Percentiles rank a stretch among this genome's conserved stretches.
phyloP scores from a whole-genome alignment of 495 filamentous ascomycete species.

The Xylaria venustula region DNA sequence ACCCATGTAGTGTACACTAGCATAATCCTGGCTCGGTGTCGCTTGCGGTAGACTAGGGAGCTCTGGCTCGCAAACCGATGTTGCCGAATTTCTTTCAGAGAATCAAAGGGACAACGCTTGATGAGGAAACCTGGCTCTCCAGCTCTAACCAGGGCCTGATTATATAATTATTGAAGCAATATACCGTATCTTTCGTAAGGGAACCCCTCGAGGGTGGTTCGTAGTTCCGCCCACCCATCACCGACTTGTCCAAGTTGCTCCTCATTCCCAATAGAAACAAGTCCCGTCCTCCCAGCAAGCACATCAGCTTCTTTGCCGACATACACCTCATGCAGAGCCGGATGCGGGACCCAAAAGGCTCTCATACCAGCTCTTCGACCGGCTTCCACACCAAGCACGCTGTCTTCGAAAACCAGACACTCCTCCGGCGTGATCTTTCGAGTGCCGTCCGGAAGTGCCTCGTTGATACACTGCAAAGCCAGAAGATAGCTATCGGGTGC shows the following conservation, averaged over 20 bases:
- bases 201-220: slow-evolving; percentile 62
- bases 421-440: slow-evolving; percentile 56
- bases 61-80: too few relatives aligned
- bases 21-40: too few relatives aligned
- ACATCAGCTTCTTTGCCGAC: slow-evolving; percentile 69
- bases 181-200: slow-evolving; percentile 51
- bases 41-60: too few relatives aligned
- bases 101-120: too few relatives aligned
- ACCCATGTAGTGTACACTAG: too few relatives aligned
- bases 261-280: slow-evolving; percentile 47
- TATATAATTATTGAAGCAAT: neutral
- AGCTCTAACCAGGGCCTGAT: neutral
- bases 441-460: slow-evolving; percentile 37
- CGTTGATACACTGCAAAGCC: slow-evolving; percentile 73
- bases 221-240: slow-evolving; percentile 64
- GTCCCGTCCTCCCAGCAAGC: slow-evolving; percentile 70
- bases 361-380: slow-evolving; percentile 85
- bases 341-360: slow-evolving; percentile 83
- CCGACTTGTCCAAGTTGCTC: slow-evolving; percentile 47
- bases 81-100: too few relatives aligned
- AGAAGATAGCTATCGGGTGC: slow-evolving; percentile 84
- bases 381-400: slow-evolving; percentile 79
- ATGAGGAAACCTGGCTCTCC: too few relatives aligned
- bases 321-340: slow-evolving; percentile 63
- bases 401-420: slow-evolving; percentile 90